Conservation (phyloP, 768 basidiomycete genomes). For the Saitozyma sp. region DNA sequence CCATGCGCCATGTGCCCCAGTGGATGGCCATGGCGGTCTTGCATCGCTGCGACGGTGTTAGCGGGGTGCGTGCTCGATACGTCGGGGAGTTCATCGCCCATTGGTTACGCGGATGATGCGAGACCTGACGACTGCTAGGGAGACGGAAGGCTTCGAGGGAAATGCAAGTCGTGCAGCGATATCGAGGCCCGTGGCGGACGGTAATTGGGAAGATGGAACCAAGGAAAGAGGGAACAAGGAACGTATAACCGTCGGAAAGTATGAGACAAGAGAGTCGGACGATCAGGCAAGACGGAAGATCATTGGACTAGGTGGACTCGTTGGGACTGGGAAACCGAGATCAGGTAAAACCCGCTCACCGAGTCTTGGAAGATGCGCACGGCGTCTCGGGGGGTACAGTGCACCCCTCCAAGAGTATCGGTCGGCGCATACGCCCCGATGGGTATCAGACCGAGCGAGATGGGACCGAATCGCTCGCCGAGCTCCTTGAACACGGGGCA, state of each 20-base stretch:
- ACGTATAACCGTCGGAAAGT: too few species aligned
- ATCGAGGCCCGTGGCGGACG: too few species aligned
- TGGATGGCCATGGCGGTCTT: slow-evolving; percentile 68
- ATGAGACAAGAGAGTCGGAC: too few species aligned
- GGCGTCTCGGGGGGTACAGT: slow-evolving; percentile 68
- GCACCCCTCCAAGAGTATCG: slow-evolving; percentile 59
- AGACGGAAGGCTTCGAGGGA: too few species aligned
- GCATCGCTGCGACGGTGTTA: slow-evolving; percentile 27
- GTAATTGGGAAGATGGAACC: not conserved
- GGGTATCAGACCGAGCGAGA: slow-evolving; percentile 69
- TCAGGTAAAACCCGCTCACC: slow-evolving; percentile 48
- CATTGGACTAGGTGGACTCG: too few species aligned
- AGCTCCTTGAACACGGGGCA: slow-evolving; percentile 76
- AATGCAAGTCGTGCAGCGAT: too few species aligned
- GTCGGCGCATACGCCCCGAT: slow-evolving; percentile 56
- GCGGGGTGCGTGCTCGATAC: not conserved
- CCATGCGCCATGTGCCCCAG: slow-evolving; percentile 58
- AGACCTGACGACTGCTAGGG: not conserved
- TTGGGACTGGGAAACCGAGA: too few species aligned
- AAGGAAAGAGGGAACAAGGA: not conserved
- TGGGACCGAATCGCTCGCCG: slow-evolving; percentile 63
- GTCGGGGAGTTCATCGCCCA: not conserved
- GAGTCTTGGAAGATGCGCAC: slow-evolving; percentile 69
- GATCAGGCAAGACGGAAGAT: too few species aligned
- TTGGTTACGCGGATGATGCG: not conserved